These are phyloP conservation scores for Paraconiothyrium sp. DNA, from an alignment of 2,329 filamentous ascomycete species.

Conservation along the genomic window DNA sequence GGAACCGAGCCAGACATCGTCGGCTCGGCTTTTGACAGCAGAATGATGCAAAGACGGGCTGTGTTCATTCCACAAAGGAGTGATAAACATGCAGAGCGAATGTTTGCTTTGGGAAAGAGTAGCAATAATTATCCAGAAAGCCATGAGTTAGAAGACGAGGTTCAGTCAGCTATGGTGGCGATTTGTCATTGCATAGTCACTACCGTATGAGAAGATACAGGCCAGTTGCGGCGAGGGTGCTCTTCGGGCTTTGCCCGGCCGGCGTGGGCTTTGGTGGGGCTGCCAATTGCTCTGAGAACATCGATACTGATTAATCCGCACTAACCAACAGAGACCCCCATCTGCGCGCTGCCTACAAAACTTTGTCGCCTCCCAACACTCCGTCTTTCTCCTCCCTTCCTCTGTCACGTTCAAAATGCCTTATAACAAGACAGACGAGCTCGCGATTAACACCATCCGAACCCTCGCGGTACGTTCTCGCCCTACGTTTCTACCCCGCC, in stretches of 20 bases:
- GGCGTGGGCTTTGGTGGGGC: constrained; percentile 6
- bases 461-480: constrained; percentile 82
- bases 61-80: not conserved
- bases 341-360: constrained; percentile 20
- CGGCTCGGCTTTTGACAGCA: constrained; percentile 19
- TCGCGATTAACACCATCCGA: constrained; percentile 98
- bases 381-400: constrained; percentile 25
- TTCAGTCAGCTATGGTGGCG: constrained; percentile 8
- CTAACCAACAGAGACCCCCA: constrained; percentile 16
- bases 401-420: constrained; percentile 70
- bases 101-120: constrained; percentile 4
- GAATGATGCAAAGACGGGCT: not conserved
- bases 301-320: constrained; percentile 17
- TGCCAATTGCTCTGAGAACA: not conserved
- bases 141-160: not conserved
- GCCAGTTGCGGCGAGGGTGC: constrained; percentile 1
- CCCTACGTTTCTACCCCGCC: constrained; percentile 11
- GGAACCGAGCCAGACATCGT: constrained; percentile 3
- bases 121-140: not conserved
- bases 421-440: constrained; percentile 86
- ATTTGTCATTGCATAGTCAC: constrained; percentile 12
- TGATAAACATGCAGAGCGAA: not conserved
- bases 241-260: constrained; percentile 10
- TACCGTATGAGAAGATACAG: not conserved
- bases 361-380: constrained; percentile 20